phyloP scores from a whole-genome alignment of 345 rosid species.

The Salix udensis region DNA sequence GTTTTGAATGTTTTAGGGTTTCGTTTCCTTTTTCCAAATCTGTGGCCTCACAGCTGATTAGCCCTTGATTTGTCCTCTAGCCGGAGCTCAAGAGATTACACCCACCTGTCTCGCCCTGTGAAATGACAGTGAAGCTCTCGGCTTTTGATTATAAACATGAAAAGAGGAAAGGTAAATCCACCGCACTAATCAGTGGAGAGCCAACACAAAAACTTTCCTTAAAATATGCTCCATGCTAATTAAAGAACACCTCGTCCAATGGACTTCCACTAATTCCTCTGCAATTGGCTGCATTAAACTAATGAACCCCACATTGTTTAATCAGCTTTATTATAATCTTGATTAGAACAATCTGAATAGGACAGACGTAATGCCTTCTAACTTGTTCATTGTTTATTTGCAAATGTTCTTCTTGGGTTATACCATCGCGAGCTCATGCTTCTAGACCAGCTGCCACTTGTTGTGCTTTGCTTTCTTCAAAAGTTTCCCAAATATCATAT shows the following conservation, averaged over 20 bases:
- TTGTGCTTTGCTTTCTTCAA: slow-evolving; percentile 2
- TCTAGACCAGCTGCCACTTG: slow-evolving; percentile 14
- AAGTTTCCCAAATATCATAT: neutral
- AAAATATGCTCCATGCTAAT: neutral
- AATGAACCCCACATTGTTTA: slow-evolving; percentile 8
- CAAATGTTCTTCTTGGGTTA: neutral
- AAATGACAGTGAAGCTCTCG: slow-evolving; percentile 13
- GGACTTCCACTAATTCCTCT: slow-evolving; percentile 36
- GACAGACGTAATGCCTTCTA: slow-evolving; percentile 17
- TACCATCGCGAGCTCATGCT: neutral
- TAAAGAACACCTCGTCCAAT: slow-evolving; percentile 36
- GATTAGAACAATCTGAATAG: slow-evolving; percentile 21
- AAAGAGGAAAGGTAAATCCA: slow-evolving; percentile 25
- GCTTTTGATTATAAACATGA: neutral
- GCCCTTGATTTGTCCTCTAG: slow-evolving; percentile 11
- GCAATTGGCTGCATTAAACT: slow-evolving; percentile 27
- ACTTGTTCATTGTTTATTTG: neutral
- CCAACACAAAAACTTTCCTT: slow-evolving; percentile 33
- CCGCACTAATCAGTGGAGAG: slow-evolving; percentile 51
- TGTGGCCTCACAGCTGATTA: slow-evolving; percentile 32
- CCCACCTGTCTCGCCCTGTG: slow-evolving; percentile 21
- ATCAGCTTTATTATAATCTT: slow-evolving; percentile 7
- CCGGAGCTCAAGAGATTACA: slow-evolving; percentile 5
- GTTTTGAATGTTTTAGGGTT: neutral
- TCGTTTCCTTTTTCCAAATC: slow-evolving; percentile 5